Conservation (phyloP, 495 filamentous ascomycete genomes). For the Pyronema omphalodes region DNA sequence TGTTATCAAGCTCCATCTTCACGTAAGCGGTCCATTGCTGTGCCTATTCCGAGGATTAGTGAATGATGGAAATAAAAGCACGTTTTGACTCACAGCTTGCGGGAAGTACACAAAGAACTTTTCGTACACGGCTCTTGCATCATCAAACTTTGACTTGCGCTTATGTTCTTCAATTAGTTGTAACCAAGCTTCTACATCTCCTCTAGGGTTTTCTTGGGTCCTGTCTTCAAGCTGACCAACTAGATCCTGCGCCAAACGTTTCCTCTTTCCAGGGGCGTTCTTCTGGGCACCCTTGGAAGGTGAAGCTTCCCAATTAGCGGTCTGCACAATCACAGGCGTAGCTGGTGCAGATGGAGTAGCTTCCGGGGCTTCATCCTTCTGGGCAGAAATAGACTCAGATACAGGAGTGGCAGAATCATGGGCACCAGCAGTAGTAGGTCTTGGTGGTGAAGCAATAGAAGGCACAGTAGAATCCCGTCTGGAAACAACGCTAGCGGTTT, state of each 20-base stretch:
- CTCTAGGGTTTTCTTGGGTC: constrained; percentile 74
- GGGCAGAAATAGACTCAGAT: background rate
- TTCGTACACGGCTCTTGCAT: constrained; percentile 63
- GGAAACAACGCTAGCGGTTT: background rate
- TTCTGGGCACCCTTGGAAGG: constrained; percentile 28
- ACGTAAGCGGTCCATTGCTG: constrained; percentile 75
- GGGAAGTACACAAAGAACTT: constrained; percentile 77
- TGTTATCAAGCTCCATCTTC: constrained; percentile 68
- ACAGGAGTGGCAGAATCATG: constrained; percentile 1
- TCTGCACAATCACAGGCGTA: background rate
- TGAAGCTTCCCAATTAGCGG: background rate
- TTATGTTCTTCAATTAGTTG: constrained; percentile 70
- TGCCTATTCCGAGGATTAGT: constrained; percentile 37
- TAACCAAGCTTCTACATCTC: constrained; percentile 80
- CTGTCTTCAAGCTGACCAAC: constrained; percentile 77
- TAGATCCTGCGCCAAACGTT: constrained; percentile 53
- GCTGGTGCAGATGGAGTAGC: background rate
- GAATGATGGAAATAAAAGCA: background rate
- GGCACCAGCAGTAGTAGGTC: constrained; percentile 32
- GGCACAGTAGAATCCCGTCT: constrained; percentile 30
- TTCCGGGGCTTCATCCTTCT: background rate
- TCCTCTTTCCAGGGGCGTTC: constrained; percentile 30
- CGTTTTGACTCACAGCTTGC: constrained; percentile 50
- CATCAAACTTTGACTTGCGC: constrained; percentile 60
- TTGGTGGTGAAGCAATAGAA: constrained; percentile 39